Evolutionary conservation across 345 rosid species (phyloP).

Genomic region (Boechera divaricarpa): DNA sequence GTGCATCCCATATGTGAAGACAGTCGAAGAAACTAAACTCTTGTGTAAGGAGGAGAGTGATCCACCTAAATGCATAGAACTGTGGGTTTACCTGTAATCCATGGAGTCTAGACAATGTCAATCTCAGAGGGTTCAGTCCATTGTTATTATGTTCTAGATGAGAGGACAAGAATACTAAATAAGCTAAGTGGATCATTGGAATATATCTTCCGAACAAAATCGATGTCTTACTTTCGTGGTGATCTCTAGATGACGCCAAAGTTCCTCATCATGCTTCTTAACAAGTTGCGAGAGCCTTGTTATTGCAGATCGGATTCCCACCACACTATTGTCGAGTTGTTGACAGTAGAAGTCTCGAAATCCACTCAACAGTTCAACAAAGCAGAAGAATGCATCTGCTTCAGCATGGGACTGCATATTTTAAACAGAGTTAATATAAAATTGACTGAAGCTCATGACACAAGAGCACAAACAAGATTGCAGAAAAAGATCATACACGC

Average conservation of each 20-base stretch:
- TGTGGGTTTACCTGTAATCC: slow-evolving; percentile 89
- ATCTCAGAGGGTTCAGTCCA: not conserved
- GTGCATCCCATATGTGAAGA: slow-evolving; percentile 96
- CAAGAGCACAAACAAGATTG: slow-evolving; percentile 12
- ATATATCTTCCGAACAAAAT: slow-evolving; percentile 1
- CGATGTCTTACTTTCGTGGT: slow-evolving; percentile 77
- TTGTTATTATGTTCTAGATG: not conserved
- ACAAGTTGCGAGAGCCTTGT: slow-evolving; percentile 79
- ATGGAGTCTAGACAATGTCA: slow-evolving; percentile 25
- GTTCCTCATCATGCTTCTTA: slow-evolving; percentile 97
- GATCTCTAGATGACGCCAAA: slow-evolving; percentile 99
- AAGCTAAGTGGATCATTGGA: not conserved
- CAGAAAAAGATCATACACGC: not conserved
- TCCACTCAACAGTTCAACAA: slow-evolving; percentile 92
- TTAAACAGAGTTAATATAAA: slow-evolving; percentile 28
- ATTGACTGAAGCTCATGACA: slow-evolving; percentile 2
- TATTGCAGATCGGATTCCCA: slow-evolving; percentile 91
- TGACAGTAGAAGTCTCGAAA: slow-evolving; percentile 96
- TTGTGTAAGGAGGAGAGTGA: slow-evolving; percentile 94
- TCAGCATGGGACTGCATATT: slow-evolving; percentile 48
- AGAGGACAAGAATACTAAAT: slow-evolving; percentile 7
- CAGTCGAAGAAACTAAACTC: slow-evolving; percentile 90
- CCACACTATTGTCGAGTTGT: slow-evolving; percentile 97
- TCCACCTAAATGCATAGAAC: slow-evolving; percentile 98
- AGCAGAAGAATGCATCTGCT: slow-evolving; percentile 64